These are phyloP conservation scores for Claviceps sp. DNA, from an alignment of 2,329 filamentous ascomycete species.

Conservation along the genomic window DNA sequence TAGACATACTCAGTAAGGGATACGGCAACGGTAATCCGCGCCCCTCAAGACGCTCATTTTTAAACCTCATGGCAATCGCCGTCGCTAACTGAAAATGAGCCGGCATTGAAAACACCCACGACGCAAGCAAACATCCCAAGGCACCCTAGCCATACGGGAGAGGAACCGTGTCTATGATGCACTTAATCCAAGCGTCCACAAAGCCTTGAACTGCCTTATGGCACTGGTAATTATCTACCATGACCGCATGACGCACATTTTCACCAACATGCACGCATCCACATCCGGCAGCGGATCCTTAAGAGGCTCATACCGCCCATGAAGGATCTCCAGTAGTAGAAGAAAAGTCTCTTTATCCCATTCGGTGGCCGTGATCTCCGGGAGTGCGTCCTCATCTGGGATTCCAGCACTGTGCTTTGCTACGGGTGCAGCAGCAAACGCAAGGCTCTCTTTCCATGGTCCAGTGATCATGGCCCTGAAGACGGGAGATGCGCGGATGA, in stretches of 20 bases:
- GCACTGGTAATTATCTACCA: slow-evolving; percentile 29
- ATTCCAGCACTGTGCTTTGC: no score
- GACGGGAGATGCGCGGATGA: slow-evolving; percentile 18
- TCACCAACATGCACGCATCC: slow-evolving; percentile 25
- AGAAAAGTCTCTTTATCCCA: not conserved
- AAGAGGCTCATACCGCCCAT: not conserved
- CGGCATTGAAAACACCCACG: not conserved
- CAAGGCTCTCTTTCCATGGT: slow-evolving; percentile 11
- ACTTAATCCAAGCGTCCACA: not conserved
- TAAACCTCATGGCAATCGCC: no score
- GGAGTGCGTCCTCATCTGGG: no score
- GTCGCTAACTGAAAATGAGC: no score
- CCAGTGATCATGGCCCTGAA: slow-evolving; percentile 8
- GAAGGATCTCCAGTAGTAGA: slow-evolving; percentile 1
- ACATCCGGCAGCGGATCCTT: slow-evolving; percentile 12
- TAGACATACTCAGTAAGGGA: no score
- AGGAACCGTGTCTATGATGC: not conserved
- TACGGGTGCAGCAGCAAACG: not conserved
- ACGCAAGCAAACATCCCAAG: not conserved
- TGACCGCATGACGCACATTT: slow-evolving; percentile 28
- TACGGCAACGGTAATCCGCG: no score
- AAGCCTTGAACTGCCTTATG: slow-evolving; percentile 28
- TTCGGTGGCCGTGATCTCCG: not conserved
- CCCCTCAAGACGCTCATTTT: no score
- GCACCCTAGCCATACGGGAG: not conserved